Evolutionary conservation across 495 filamentous ascomycete species (phyloP).

Genomic region (Delitschia confertaspora): DNA sequence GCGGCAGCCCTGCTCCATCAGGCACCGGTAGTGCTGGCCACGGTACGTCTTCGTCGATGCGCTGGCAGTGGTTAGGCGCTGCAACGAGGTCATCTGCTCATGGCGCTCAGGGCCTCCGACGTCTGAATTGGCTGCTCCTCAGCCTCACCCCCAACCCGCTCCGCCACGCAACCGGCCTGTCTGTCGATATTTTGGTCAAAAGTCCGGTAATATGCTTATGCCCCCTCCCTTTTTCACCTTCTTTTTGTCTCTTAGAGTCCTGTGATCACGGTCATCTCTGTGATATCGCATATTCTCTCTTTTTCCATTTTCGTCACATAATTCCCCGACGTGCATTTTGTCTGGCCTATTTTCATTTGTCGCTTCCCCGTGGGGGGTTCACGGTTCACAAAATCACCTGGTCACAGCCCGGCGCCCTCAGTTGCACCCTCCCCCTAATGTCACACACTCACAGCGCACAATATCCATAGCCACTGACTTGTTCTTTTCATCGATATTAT

Average conservation of each 20-base stretch:
- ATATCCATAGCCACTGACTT: conserved; percentile 6
- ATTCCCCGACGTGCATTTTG: conserved; percentile 14
- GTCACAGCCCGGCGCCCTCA: too few relatives aligned
- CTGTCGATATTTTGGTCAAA: conserved; percentile 30
- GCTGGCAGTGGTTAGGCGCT: conserved; percentile 26
- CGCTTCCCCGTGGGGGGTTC: conserved; percentile 20
- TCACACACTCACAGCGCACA: not conserved
- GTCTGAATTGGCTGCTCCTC: conserved; percentile 22
- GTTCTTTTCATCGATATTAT: conserved; percentile 19
- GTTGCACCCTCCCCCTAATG: too few relatives aligned
- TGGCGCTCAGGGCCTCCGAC: conserved; percentile 13
- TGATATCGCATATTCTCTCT: conserved; percentile 16
- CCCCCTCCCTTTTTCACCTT: not conserved
- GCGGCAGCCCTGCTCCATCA: conserved; percentile 14
- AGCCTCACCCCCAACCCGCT: conserved; percentile 23
- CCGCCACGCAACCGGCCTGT: conserved; percentile 22
- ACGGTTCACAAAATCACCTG: conserved; percentile 19
- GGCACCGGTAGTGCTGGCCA: conserved; percentile 21
- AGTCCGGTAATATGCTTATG: conserved; percentile 30
- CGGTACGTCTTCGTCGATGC: conserved; percentile 25
- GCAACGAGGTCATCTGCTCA: conserved; percentile 24
- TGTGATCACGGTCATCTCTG: conserved; percentile 27
- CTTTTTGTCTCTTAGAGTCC: conserved; percentile 5
- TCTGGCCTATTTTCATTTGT: conserved; percentile 19
- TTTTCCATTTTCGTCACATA: conserved; percentile 17